Conservation (phyloP, 2,329 filamentous ascomycete species). For the Stylonectria norvegica region DNA sequence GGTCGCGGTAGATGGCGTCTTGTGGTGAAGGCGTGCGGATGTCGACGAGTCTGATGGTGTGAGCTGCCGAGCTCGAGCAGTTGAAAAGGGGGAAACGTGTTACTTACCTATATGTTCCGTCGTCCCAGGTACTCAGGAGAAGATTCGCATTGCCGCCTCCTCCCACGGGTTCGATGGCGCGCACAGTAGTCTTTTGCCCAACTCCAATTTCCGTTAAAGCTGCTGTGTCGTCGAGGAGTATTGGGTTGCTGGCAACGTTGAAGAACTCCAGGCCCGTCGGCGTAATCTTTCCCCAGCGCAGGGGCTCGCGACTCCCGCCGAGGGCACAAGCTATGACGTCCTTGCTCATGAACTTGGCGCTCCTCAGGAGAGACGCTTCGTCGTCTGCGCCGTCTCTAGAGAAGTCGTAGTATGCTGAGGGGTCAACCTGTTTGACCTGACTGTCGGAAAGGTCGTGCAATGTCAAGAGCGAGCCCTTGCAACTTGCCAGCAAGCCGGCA, state of each 20-base stretch:
- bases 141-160: slow-evolving; percentile 36
- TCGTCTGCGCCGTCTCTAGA: slow-evolving; percentile 12
- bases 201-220: slow-evolving; percentile 23
- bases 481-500: slow-evolving; percentile 29
- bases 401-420: slow-evolving; percentile 27
- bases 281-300: slow-evolving; percentile 45
- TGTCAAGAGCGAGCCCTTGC: slow-evolving; percentile 29
- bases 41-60: slow-evolving; percentile 42
- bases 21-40: slow-evolving; percentile 45
- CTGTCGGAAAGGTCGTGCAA: slow-evolving; percentile 27
- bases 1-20: slow-evolving; percentile 51
- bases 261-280: slow-evolving; percentile 43
- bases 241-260: slow-evolving; percentile 32
- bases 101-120: slow-evolving; percentile 44
- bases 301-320: slow-evolving; percentile 39
- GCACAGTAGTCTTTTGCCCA: slow-evolving; percentile 38
- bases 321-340: slow-evolving; percentile 46
- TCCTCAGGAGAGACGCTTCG: slow-evolving; percentile 28
- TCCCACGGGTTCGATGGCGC: slow-evolving; percentile 46
- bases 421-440: slow-evolving; percentile 11
- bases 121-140: slow-evolving; percentile 51
- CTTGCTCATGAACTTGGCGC: slow-evolving; percentile 44
- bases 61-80: not conserved
- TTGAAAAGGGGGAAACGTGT: not conserved
- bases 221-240: slow-evolving; percentile 13